Base-by-base conservation (phyloP, 331 rosid genomes). In the Stylosanthes scabra region DNA sequence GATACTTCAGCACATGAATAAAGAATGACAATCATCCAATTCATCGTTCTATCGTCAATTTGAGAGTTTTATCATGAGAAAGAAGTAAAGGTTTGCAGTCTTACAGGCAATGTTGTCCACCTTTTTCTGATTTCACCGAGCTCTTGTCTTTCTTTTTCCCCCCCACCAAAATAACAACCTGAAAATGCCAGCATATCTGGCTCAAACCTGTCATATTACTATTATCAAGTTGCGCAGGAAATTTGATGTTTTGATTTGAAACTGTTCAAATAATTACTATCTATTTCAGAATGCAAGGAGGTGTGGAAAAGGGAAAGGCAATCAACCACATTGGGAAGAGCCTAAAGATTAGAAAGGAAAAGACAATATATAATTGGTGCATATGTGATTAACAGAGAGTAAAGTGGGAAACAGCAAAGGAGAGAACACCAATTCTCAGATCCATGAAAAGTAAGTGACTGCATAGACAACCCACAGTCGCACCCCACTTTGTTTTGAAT, bases 131-230 rank as follows among this genome's bases (percentile, higher is more conserved):
- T 90, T 88, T 95, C 98, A 79, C 92, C 87, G 51, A 95, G 97
- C 77, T 95, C 97, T 15, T 10, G 74, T 85, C 90, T 95, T 84
- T 95, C 98, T 77, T 90, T 95, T 39, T 90, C 98, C 78, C 98
- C 99, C 74, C 99, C 99, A 7, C 99, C 99, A 80, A 87, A 92
- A 80, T 95, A 95, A 81, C 99, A 95, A 66, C 99, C 98, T 63
- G 99, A 95, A 83, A 95, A 95, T 74, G 99, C 99, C 70, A 95
- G 92, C 99, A 95, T 95, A 82, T 95, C 99, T 62, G 98, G 94
- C 86, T 95, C 99, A 85, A 92, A 95, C 96, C 55, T 60, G 40
- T 47, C 11, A 59, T 40, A 28, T 72, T 66, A 66, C 49, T 55
- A 60, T 68, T 74, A 60, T 74, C 69, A 68, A 31, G 58, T 54